phyloP scores from a whole-genome alignment of 1,139 yeast species.

The Saccharomyces hybrid region DNA sequence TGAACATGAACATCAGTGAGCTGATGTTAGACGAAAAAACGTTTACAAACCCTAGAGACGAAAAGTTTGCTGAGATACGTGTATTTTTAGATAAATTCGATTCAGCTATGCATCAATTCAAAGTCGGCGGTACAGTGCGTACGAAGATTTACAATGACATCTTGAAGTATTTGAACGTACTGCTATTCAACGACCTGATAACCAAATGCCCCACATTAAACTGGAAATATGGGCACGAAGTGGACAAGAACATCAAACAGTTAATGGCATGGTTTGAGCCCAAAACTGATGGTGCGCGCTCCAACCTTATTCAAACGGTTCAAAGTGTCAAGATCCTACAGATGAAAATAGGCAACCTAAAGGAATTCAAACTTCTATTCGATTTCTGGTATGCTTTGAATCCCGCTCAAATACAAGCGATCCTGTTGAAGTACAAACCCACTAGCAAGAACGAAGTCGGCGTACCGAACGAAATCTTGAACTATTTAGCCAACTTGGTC shows the following conservation, averaged over 20 bases:
- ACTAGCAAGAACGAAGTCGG: conserved; percentile 86
- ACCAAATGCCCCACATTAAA: not conserved
- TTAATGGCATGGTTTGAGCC: not conserved
- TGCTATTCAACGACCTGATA: not conserved
- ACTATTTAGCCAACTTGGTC: conserved; percentile 51
- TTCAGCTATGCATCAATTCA: not conserved
- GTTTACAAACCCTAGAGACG: not conserved
- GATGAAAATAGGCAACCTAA: conserved; percentile 76
- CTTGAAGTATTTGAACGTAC: not conserved
- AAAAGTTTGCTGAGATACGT: not conserved
- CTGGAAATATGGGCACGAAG: not conserved
- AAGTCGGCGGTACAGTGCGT: not conserved
- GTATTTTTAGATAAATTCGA: not conserved
- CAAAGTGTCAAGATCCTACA: conserved; percentile 91
- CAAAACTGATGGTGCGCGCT: conserved; percentile 53
- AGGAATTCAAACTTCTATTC: conserved; percentile 83
- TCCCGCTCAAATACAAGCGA: conserved; percentile 85
- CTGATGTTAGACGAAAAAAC: not conserved
- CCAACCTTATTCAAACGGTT: conserved; percentile 71
- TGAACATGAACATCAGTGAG: not conserved
- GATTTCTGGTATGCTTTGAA: conserved; percentile 91
- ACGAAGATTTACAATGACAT: not conserved
- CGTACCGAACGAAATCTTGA: conserved; percentile 70
- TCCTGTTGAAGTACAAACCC: conserved; percentile 77
- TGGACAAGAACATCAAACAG: not conserved